Evolutionary conservation across 2,329 filamentous ascomycete species (phyloP).

Genomic region (Pleoardoris graminearum): DNA sequence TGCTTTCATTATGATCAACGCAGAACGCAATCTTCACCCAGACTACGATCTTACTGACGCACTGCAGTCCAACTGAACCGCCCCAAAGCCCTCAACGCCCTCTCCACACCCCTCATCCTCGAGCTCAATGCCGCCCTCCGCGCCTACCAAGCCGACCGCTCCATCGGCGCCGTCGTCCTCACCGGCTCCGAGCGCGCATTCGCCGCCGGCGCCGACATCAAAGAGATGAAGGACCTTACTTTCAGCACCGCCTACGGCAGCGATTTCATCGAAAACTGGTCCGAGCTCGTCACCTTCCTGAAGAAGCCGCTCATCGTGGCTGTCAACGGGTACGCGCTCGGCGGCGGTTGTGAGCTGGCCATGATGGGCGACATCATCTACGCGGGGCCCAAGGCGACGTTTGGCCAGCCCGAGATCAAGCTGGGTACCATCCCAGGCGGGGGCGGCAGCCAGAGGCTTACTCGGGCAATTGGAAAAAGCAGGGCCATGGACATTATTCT

Average conservation of each 20-base stretch:
- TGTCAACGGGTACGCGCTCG: slow-evolving; percentile 91
- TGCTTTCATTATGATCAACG: too few species aligned
- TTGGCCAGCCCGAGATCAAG: slow-evolving; percentile 97
- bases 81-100: slow-evolving; percentile 92
- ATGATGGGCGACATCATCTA: slow-evolving; percentile 98
- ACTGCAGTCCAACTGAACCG: slow-evolving; percentile 83
- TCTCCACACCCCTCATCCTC: slow-evolving; percentile 85
- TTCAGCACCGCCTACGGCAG: slow-evolving; percentile 85
- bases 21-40: too few species aligned
- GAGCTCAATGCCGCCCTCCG: slow-evolving; percentile 64
- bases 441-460: slow-evolving; percentile 87
- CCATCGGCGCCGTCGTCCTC: slow-evolving; percentile 59
- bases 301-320: slow-evolving; percentile 95
- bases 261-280: slow-evolving; percentile 97
- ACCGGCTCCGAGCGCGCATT: slow-evolving; percentile 87
- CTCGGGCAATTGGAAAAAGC: slow-evolving; percentile 60
- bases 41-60: slow-evolving; percentile 12
- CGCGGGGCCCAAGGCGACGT: slow-evolving; percentile 81
- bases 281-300: slow-evolving; percentile 76
- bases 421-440: slow-evolving; percentile 90
- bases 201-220: slow-evolving; percentile 88
- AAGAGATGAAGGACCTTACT: slow-evolving; percentile 93
- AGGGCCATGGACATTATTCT: slow-evolving; percentile 54
- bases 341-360: slow-evolving; percentile 93
- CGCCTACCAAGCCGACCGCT: slow-evolving; percentile 36